phyloP scores from a whole-genome alignment of 192 early-diverging fungal species.

The Polychytrium aggregatum region DNA sequence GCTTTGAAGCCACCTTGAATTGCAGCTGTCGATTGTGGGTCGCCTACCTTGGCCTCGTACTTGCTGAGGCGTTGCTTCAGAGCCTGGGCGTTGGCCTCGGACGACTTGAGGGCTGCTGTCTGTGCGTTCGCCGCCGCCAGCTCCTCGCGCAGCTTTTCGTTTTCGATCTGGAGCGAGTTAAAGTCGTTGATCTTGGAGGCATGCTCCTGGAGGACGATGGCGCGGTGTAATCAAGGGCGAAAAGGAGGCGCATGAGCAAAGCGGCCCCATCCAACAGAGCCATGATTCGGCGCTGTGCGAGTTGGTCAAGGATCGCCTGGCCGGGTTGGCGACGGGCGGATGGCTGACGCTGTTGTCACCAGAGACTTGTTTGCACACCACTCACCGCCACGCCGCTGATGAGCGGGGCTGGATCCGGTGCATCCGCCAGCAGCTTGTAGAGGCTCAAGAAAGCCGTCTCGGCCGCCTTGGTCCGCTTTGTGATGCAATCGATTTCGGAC shows the following conservation, averaged over 20 bases:
- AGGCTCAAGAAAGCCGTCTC: constrained; percentile 70
- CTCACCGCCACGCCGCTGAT: no score
- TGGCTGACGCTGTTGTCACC: no score
- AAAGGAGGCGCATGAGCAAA: no score
- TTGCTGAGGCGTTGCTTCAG: constrained; percentile 43
- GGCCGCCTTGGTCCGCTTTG: constrained; percentile 70
- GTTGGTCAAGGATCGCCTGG: no score
- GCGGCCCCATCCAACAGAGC: no score
- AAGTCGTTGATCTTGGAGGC: constrained; percentile 34
- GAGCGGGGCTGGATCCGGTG: constrained; percentile 71
- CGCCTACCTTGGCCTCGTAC: constrained; percentile 47
- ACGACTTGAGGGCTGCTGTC: constrained; percentile 20
- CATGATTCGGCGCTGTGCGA: no score
- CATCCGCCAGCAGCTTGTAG: constrained; percentile 69
- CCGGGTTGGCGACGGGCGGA: no score
- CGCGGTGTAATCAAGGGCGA: no score
- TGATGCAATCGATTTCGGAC: constrained; percentile 81
- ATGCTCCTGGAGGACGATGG: no score
- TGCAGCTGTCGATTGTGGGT: no score
- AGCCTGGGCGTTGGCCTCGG: constrained; percentile 33
- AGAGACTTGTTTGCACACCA: no score
- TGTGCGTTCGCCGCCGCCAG: constrained; percentile 29
- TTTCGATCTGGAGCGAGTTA: constrained; percentile 37
- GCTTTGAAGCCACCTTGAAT: no score
- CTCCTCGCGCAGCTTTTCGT: constrained; percentile 40